These are phyloP conservation scores for Citrullus amarus DNA, from an alignment of 306 rosid species.

Conservation along the genomic window DNA sequence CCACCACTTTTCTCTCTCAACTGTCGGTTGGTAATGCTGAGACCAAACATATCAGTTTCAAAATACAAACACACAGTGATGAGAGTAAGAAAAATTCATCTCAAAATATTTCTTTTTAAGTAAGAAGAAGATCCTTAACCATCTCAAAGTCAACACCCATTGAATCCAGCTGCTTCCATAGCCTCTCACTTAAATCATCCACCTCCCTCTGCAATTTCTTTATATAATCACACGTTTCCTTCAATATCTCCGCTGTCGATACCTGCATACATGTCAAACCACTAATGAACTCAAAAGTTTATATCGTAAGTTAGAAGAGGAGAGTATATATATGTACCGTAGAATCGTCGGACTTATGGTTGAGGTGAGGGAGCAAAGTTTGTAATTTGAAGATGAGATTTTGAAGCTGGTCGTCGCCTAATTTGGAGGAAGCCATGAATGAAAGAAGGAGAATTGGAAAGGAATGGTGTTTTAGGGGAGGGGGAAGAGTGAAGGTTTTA, in stretches of 20 bases:
- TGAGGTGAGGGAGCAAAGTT: slow-evolving; percentile 22
- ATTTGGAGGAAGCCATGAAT: slow-evolving; percentile 9
- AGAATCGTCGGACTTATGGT: neutral
- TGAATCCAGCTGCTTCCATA: slow-evolving; percentile 22
- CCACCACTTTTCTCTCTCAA: neutral
- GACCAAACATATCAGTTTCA: neutral
- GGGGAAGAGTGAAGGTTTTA: neutral
- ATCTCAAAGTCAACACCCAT: slow-evolving; percentile 12
- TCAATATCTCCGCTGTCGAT: slow-evolving; percentile 15
- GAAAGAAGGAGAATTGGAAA: neutral
- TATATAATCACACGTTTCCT: slow-evolving; percentile 32
- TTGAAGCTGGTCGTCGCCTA: slow-evolving; percentile 15
- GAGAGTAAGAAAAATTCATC: neutral
- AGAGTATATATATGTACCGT: slow-evolving; percentile 8
- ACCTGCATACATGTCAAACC: slow-evolving; percentile 1
- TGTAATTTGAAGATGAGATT: slow-evolving; percentile 25
- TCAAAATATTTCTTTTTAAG: neutral
- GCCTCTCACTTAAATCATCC: slow-evolving; percentile 24
- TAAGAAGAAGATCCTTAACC: neutral
- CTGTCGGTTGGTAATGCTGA: neutral
- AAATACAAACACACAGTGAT: neutral
- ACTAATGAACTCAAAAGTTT: neutral
- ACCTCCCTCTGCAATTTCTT: slow-evolving; percentile 27
- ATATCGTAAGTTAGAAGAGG: neutral
- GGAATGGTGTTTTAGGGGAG: neutral